Percentiles rank a stretch among this genome's conserved stretches.
These are phyloP conservation scores for Pogostemon cablin DNA, from an alignment of 257 asterid genomes.

Conservation along the genomic window DNA sequence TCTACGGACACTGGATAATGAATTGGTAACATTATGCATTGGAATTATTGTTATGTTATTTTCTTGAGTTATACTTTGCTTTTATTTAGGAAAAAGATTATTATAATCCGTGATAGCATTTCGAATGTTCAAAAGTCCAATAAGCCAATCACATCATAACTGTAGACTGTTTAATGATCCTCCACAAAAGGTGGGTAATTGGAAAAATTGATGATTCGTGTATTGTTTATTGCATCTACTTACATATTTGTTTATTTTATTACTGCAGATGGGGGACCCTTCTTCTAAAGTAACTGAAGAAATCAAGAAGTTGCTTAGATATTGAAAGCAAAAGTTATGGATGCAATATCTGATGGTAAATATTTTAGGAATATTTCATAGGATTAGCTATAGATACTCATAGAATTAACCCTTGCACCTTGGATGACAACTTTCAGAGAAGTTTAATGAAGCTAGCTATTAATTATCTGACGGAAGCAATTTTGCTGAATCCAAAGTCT, in stretches of 20 bases:
- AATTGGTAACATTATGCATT: neutral
- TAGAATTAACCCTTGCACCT: constrained; percentile 20
- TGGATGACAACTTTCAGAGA: constrained; percentile 43
- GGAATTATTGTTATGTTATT: neutral
- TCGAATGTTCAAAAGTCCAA: neutral
- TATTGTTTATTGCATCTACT: constrained; percentile 3
- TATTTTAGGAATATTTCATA: constrained; percentile 10
- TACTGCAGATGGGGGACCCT: constrained; percentile 72
- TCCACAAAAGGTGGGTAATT: constrained; percentile 56
- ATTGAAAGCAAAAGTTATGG: constrained; percentile 60
- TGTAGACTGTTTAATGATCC: constrained; percentile 43
- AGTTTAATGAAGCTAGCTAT: constrained; percentile 50
- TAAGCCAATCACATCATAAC: neutral
- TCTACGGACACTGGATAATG: neutral
- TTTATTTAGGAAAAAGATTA: neutral
- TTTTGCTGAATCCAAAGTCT: constrained; percentile 62
- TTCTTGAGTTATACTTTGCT: neutral
- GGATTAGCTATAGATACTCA: neutral
- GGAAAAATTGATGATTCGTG: neutral
- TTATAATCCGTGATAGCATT: neutral
- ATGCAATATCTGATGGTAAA: constrained; percentile 58
- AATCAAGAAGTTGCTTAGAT: constrained; percentile 60
- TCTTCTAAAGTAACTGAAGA: constrained; percentile 64
- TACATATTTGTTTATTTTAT: neutral
- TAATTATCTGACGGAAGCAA: constrained; percentile 62